A percentile compares a stretch with the other conserved stretches of the same genome.
Evolutionary conservation across 2,329 filamentous ascomycete genomes (phyloP).

Genomic region (Pseudonectria buxi): DNA sequence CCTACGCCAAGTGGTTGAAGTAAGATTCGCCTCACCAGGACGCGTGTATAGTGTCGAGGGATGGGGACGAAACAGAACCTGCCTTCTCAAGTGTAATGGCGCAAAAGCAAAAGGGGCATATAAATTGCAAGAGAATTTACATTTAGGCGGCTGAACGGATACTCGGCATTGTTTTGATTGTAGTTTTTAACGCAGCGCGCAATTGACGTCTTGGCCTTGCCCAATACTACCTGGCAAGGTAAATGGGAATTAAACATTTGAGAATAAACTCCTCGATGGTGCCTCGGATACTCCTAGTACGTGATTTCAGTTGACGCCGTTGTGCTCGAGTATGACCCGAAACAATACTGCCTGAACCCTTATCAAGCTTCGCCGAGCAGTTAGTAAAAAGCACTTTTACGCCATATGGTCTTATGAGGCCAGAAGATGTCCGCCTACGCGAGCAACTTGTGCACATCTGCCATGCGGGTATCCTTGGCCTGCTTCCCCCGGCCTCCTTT

Average conservation of each 20-base stretch:
- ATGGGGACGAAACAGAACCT: conserved; percentile 7
- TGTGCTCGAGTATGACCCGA: too few species aligned
- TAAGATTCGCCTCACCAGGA: conserved; percentile 13
- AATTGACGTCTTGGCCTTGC: too few species aligned
- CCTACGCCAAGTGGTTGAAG: conserved; percentile 70
- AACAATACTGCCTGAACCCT: too few species aligned
- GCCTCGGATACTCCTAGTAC: too few species aligned
- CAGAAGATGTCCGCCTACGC: conserved; percentile 11
- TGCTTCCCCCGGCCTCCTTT: conserved; percentile 45
- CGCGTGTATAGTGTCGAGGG: conserved; percentile 10
- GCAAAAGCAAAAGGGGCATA: conserved; percentile 6
- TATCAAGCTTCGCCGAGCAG: too few species aligned
- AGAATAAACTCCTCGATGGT: too few species aligned
- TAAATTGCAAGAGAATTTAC: conserved; percentile 14
- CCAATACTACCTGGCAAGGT: too few species aligned
- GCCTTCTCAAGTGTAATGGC: neutral
- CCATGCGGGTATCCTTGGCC: conserved; percentile 51
- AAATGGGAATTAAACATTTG: too few species aligned
- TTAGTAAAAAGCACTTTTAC: too few species aligned
- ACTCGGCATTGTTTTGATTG: conserved; percentile 1
- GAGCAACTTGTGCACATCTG: conserved; percentile 46
- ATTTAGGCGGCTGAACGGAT: too few species aligned
- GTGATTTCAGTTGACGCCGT: too few species aligned
- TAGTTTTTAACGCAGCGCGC: neutral
- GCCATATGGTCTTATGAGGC: neutral